Evolutionary conservation across 2,329 filamentous ascomycete genomes (phyloP), one percentile per base, ranked within the genome.

Genomic region (Trichoderma atroviride): DNA sequence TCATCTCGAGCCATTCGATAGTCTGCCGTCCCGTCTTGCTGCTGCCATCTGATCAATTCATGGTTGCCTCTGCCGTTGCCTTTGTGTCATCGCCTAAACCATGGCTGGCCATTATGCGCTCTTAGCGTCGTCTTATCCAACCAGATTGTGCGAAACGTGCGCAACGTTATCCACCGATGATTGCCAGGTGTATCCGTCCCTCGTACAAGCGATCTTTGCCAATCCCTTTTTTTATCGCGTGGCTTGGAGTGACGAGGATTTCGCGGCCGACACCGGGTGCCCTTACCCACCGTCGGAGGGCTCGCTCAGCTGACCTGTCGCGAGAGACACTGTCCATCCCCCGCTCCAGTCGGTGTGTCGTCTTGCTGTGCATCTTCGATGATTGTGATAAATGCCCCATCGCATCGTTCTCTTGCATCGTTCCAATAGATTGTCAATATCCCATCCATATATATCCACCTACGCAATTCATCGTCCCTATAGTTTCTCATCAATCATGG

Each of bases 401-500:
- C 16, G 22, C 47, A 64, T 69, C 60, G 40, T 64, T 22, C 64
- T 47, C 16, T 40, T n/a, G 31, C 27, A 47, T 43, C 43, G 24
- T 35, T 43, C 31, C 31, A 35, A 66, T 61, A 52, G 22, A 66
- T 31, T 37, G 31, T 29, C 13, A 53, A 69, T 52, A 72, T 31
- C 64, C 37, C 40, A 43, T 43, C 40, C 40, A 43, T 43, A 69
- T 50, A 61, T 55, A 62, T n/a, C 33, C 35, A 64, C 35, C 55
- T 47, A 53, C 47, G 47, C 53, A 47, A 33, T 14, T 37, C 35
- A 27, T 33, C 62, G n/a, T 43, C 27, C 13, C 19, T 16, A 56
- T 27, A 24, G 57, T 37, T n/a, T 69, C 60, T 72, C 56, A 66
- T 66, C 73, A 50, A 76, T 50, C 74, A 82, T 82, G 80, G 76